A percentile compares a stretch with the other conserved stretches of the same genome.
phyloP scores from a whole-genome alignment of 768 basidiomycete genomes.

The Rhodotorula kratochvilovae region DNA sequence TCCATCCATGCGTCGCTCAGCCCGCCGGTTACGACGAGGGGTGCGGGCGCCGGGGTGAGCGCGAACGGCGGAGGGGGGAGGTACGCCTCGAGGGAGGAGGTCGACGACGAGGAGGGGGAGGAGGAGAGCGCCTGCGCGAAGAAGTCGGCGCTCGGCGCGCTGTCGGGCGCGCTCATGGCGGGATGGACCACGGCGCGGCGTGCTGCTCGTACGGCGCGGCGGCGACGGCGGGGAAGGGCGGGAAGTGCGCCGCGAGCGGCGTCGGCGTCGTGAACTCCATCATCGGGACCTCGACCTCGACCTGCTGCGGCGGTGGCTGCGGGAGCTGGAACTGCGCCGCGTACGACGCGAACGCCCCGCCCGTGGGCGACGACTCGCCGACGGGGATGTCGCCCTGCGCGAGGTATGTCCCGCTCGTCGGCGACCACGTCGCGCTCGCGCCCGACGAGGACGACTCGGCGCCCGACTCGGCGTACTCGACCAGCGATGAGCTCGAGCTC shows the following conservation, averaged over 20 bases:
- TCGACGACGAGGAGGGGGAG: neutral
- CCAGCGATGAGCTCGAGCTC: conserved; percentile 1
- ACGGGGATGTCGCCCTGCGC: neutral
- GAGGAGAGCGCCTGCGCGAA: neutral
- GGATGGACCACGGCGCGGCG: too few species aligned
- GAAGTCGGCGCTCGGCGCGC: neutral
- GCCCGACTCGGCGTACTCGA: conserved; percentile 5
- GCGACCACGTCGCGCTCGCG: neutral
- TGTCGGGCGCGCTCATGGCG: neutral
- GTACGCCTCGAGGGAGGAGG: neutral
- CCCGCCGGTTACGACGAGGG: neutral
- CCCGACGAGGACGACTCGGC: neutral
- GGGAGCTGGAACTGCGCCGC: neutral
- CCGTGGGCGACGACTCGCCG: neutral
- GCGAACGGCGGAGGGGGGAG: neutral
- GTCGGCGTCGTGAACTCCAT: neutral
- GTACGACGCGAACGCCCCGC: neutral
- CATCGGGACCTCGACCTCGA: neutral
- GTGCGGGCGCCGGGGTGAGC: too few species aligned
- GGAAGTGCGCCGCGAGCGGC: neutral
- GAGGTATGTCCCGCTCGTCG: neutral
- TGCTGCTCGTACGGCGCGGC: too few species aligned
- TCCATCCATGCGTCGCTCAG: conserved; percentile 22
- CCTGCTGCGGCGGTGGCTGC: neutral
- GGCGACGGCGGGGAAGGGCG: neutral